phyloP scores from a whole-genome alignment of 2,329 filamentous ascomycete species.

The Sporothrix brunneoviolacea region DNA sequence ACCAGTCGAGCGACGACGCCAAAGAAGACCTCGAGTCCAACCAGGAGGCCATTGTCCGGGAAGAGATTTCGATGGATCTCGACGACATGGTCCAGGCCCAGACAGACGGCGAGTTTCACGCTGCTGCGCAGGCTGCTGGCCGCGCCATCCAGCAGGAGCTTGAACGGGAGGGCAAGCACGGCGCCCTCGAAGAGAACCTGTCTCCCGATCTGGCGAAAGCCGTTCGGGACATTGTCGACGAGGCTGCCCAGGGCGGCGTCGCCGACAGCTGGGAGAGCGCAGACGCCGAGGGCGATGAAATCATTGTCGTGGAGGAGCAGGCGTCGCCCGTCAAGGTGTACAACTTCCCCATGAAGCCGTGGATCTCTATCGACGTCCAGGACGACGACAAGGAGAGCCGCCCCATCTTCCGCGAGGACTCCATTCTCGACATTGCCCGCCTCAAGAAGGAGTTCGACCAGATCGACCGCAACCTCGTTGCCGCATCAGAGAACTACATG shows the following conservation, averaged over 20 bases:
- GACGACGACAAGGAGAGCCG: slow-evolving; percentile 48
- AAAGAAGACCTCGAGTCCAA: slow-evolving; percentile 48
- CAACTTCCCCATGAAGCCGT: slow-evolving; percentile 95
- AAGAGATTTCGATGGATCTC: slow-evolving; percentile 41
- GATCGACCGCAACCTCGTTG: slow-evolving; percentile 86
- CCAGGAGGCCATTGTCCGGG: slow-evolving; percentile 26
- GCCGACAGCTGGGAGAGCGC: slow-evolving; percentile 92
- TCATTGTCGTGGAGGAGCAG: slow-evolving; percentile 58
- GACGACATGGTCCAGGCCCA: slow-evolving; percentile 44
- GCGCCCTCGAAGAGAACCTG: slow-evolving; percentile 46
- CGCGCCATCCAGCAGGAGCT: slow-evolving; percentile 47
- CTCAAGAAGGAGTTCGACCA: slow-evolving; percentile 98
- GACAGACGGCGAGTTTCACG: slow-evolving; percentile 48
- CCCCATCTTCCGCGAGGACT: slow-evolving; percentile 65
- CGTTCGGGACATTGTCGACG: slow-evolving; percentile 44
- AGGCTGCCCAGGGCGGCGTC: slow-evolving; percentile 53
- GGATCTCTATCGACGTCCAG: slow-evolving; percentile 78
- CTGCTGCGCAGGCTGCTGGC: slow-evolving; percentile 40
- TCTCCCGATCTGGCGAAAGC: slow-evolving; percentile 46
- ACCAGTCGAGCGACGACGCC: slow-evolving; percentile 45
- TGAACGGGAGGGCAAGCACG: slow-evolving; percentile 46
- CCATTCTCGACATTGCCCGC: slow-evolving; percentile 85
- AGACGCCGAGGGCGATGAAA: slow-evolving; percentile 59
- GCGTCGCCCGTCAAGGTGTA: slow-evolving; percentile 68
- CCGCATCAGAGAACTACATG: slow-evolving; percentile 85